Conservation (phyloP, 169 alveolate genomes). For the Theileria orientalis region DNA sequence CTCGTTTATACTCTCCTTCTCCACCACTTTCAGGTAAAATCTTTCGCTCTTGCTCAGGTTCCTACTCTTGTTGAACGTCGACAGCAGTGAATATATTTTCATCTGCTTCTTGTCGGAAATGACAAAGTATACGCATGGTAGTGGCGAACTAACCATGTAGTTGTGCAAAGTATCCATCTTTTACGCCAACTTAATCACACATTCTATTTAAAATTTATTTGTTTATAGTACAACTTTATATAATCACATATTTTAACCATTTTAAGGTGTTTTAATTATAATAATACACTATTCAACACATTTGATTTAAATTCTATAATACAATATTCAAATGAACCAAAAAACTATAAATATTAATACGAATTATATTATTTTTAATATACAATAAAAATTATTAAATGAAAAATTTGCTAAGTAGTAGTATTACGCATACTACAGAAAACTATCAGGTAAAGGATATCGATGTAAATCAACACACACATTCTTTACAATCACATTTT, state of each 20-base stretch:
- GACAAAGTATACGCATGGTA: slow-evolving; percentile 56
- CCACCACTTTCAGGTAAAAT: slow-evolving; percentile 12
- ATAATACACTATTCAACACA: not conserved
- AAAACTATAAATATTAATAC: no score
- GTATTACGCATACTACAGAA: not conserved
- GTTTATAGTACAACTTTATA: not conserved
- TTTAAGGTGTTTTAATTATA: no score
- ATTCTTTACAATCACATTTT: no score
- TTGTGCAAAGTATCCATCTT: slow-evolving; percentile 34
- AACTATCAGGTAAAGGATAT: not conserved
- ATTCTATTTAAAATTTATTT: not conserved
- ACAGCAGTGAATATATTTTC: slow-evolving; percentile 11
- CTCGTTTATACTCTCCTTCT: slow-evolving; percentile 5
- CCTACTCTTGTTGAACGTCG: slow-evolving; percentile 16
- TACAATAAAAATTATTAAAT: no score
- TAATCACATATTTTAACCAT: not conserved
- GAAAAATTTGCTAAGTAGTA: not conserved
- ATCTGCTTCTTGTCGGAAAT: slow-evolving; percentile 8
- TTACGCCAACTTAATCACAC: not conserved
- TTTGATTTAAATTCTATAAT: no score
- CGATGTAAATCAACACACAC: no score
- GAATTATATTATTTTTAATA: no score
- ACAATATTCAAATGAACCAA: not conserved
- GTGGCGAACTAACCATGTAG: slow-evolving; percentile 30
- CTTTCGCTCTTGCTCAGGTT: slow-evolving; percentile 24